phyloP scores from a whole-genome alignment of 768 basidiomycete species.

The Rhodotorula graminis region DNA sequence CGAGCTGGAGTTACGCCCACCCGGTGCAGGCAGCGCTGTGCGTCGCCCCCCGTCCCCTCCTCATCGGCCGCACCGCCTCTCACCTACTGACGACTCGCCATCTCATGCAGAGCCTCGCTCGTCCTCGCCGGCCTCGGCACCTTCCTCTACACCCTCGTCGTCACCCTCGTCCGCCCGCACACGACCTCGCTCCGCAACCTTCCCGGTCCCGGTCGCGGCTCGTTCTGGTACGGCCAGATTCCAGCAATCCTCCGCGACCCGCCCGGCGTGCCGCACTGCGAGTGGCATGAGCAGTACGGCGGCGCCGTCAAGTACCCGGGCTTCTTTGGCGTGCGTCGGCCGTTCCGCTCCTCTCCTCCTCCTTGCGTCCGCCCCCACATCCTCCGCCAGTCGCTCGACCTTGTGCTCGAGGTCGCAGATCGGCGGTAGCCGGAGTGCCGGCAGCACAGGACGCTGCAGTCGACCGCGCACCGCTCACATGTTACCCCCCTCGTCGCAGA shows the following conservation, averaged over 20 bases:
- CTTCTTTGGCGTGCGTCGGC: constrained; percentile 42
- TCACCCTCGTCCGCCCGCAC: constrained; percentile 9
- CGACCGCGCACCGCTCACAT: too few relatives aligned
- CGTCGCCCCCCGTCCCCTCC: not conserved
- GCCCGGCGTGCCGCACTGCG: constrained; percentile 56
- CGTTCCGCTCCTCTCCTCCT: not conserved
- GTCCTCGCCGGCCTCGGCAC: not conserved
- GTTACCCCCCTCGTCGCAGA: not conserved
- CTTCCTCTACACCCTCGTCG: not conserved
- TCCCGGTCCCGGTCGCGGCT: constrained; percentile 7
- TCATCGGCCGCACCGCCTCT: not conserved
- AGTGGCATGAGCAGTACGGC: constrained; percentile 58
- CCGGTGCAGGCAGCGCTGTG: not conserved
- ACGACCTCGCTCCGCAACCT: constrained; percentile 9
- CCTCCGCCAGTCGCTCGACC: not conserved
- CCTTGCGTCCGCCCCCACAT: too few relatives aligned
- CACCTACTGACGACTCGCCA: not conserved
- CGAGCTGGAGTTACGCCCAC: not conserved
- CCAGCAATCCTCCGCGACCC: not conserved
- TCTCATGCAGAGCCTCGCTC: not conserved
- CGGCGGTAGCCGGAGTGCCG: too few relatives aligned
- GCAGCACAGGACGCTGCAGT: too few relatives aligned
- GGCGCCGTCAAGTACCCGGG: constrained; percentile 54
- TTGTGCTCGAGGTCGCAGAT: not conserved
- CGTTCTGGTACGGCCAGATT: constrained; percentile 16